A percentile compares a stretch with the other conserved stretches of the same genome.
These are phyloP conservation scores for Monosporozyma unispora DNA, from an alignment of 805 yeast genomes.

Conservation along the genomic window DNA sequence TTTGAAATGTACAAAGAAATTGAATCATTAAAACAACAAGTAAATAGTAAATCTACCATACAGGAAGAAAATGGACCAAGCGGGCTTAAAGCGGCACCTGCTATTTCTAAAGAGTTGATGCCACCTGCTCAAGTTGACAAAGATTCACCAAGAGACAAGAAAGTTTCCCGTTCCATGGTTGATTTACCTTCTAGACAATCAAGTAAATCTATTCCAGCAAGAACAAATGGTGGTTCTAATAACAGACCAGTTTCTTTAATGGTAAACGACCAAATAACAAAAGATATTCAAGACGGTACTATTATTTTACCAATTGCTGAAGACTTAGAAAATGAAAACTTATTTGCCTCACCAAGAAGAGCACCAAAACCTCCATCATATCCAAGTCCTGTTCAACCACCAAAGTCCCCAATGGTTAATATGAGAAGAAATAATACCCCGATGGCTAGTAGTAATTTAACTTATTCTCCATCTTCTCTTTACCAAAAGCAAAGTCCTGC, in stretches of 20 bases:
- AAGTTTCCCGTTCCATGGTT: constrained; percentile 17
- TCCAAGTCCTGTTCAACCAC: constrained; percentile 36
- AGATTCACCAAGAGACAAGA: constrained; percentile 11
- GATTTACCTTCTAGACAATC: constrained; percentile 9
- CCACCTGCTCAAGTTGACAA: constrained; percentile 34
- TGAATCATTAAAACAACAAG: constrained; percentile 42
- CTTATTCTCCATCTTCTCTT: constrained; percentile 22
- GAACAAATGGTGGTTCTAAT: constrained; percentile 1
- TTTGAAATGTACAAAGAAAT: constrained; percentile 88
- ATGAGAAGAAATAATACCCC: constrained; percentile 1
- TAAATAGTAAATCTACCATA: neutral
- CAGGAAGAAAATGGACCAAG: constrained; percentile 7
- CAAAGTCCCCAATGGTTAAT: constrained; percentile 23
- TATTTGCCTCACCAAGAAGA: constrained; percentile 58
- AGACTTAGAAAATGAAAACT: constrained; percentile 13
- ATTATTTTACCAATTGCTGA: constrained; percentile 3
- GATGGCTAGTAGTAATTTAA: constrained; percentile 2
- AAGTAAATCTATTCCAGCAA: neutral
- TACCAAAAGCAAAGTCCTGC: constrained; percentile 11
- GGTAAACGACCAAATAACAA: constrained; percentile 8
- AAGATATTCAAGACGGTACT: constrained; percentile 4
- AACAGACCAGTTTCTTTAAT: constrained; percentile 13
- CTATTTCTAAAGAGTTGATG: constrained; percentile 21
- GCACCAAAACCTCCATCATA: constrained; percentile 62
- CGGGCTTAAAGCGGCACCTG: neutral